Evolutionary conservation across 2,329 filamentous ascomycete genomes (phyloP).

Genomic region (Cadophora luteo-olivacea): DNA sequence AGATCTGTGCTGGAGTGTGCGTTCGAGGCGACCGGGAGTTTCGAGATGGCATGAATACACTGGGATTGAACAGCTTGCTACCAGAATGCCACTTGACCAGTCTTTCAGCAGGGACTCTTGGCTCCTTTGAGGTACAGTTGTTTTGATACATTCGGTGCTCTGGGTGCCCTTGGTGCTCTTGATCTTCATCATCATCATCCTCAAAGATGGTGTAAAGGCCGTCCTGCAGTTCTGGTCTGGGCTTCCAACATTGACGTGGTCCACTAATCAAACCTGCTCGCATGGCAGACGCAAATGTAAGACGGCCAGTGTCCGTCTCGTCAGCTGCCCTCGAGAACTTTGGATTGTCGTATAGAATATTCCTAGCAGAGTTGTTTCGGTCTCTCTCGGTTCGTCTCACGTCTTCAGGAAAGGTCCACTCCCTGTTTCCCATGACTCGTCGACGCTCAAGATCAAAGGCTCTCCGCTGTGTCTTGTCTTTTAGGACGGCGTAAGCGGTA

Average conservation of each 20-base stretch:
- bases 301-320: not conserved
- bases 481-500: not conserved
- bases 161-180: not conserved
- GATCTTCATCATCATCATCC: not conserved
- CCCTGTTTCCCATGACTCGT: not conserved
- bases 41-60: not conserved
- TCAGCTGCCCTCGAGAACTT: not conserved
- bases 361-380: not conserved
- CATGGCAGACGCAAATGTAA: not conserved
- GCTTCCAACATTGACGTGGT: not conserved
- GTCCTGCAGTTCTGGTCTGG: not conserved
- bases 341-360: not conserved
- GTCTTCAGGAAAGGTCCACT: conserved; percentile 3
- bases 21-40: not conserved
- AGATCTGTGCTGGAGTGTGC: not conserved
- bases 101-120: not conserved
- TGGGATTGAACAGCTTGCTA: not conserved
- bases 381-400: not conserved
- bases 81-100: not conserved
- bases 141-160: not conserved
- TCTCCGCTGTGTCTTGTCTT: not conserved
- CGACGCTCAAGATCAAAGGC: not conserved
- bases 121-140: not conserved
- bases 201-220: conserved; percentile 6
- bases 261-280: not conserved